Conservation (phyloP, 148 eudicot species). For the Beta vulgaris region DNA sequence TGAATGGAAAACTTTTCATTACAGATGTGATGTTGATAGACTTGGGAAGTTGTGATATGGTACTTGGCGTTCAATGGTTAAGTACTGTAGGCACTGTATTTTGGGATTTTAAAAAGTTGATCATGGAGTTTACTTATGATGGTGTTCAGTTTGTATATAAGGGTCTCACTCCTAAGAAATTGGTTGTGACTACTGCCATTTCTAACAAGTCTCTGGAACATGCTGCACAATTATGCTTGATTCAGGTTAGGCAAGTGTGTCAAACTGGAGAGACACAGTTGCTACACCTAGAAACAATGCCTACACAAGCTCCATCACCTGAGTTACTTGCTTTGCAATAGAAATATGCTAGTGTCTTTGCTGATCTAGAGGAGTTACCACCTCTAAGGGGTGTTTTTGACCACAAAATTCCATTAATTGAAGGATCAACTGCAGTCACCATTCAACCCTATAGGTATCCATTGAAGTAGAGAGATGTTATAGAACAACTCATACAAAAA, state of each 20-base stretch:
- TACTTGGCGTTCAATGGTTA: no score
- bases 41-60: not conserved
- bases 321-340: not conserved
- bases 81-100: no score
- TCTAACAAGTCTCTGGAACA: no score
- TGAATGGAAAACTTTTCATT: not conserved
- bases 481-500: no score
- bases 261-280: not conserved
- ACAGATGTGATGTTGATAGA: not conserved
- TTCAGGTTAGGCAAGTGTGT: no score
- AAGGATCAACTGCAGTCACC: not conserved
- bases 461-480: not conserved
- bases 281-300: not conserved
- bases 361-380: not conserved
- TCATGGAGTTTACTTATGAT: no score
- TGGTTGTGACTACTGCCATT: no score
- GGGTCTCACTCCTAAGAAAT: no score
- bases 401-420: not conserved
- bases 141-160: no score
- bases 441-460: conserved; percentile 11
- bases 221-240: no score
- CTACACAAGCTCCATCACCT: no score
- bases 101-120: no score
- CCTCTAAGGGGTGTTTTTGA: not conserved
- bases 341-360: not conserved